Evolutionary conservation across 2,329 filamentous ascomycete species (phyloP), one percentile per base, ranked within the genome.

Genomic region (Scedosporium minutisporum): DNA sequence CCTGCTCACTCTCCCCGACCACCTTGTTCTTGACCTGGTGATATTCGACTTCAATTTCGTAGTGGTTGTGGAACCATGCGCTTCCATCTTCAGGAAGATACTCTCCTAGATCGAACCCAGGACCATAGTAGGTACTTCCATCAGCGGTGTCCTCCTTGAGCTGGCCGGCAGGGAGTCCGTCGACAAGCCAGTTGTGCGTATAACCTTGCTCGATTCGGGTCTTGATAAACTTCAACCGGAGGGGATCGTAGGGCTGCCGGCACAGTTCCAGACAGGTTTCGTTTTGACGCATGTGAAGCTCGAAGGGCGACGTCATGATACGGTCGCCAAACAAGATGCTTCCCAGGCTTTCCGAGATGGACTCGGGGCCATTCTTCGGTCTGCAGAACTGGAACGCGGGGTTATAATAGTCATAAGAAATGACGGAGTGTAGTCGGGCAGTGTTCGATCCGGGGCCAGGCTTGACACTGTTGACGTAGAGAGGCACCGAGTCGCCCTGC

Each of bases 261-360:
- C 95, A 99, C 3, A 96, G 80, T 16, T 82, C 75, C 74, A 93
- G 95, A 79, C 95, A 99, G 0, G 87, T 87, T 75, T 97, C 90
- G 72, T 99, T 95, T 65, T 86, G 79, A 62, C 78, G 86, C 93
- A 99, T 97, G 67, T 86, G 84, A 65, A 97, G 80, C 71, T 96
- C 86, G 71, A 96, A 96, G 0, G 93, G 91, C 42, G 93, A 97
- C n/a, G 91, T 96, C 78, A 91, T 91, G 77, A 99, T 99, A 63
- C 95, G 86, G 77, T 99, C 95, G 68, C 95, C 95, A 69, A 99
- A 99, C 60, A 99, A 77, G 72, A 99, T 99, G 80, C 93, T 97
- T 25, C 95, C 95, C 66, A 99, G 76, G 66, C 90, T 95, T 48
- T 66, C 95, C 48, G 90, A 87, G 23, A 96, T 86, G 78, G 89